These are phyloP conservation scores for Pharus latifolius DNA, from an alignment of 176 grass and related monocot genomes.

Conservation along the genomic window DNA sequence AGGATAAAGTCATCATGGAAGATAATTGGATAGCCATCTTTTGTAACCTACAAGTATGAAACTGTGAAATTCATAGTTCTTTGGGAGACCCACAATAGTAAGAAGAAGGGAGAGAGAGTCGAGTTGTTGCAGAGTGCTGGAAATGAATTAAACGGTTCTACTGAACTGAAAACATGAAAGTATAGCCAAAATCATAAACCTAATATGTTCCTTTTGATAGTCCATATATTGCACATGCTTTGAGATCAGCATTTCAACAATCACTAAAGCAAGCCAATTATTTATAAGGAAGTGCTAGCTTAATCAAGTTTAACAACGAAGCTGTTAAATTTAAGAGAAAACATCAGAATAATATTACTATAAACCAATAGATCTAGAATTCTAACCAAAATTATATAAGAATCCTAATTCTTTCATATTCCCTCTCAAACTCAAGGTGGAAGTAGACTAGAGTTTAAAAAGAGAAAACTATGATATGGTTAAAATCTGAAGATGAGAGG, in stretches of 20 bases:
- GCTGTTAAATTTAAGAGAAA: too few relatives aligned
- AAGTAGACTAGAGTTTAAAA: too few relatives aligned
- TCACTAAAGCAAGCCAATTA: background rate
- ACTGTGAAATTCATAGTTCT: background rate
- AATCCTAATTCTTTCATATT: too few relatives aligned
- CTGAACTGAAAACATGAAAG: background rate
- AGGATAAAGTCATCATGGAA: slow-evolving; percentile 82
- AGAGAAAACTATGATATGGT: too few relatives aligned
- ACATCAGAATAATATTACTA: too few relatives aligned
- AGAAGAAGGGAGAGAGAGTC: background rate
- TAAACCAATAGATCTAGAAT: too few relatives aligned
- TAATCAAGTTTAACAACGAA: too few relatives aligned
- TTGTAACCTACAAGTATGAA: slow-evolving; percentile 67
- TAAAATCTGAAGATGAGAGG: too few relatives aligned
- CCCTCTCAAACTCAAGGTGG: too few relatives aligned
- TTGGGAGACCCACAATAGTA: slow-evolving; percentile 12
- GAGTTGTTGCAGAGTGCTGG: background rate
- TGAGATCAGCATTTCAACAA: background rate
- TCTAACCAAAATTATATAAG: too few relatives aligned
- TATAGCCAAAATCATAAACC: background rate
- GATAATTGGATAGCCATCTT: slow-evolving; percentile 66
- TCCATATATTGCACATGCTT: background rate
- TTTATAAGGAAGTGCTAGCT: background rate
- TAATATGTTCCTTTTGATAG: background rate
- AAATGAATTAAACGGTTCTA: background rate